A percentile compares a stretch with the other conserved stretches of the same genome.
Conservation (phyloP, 208 protist genomes). For the Wallacemonas sp. region DNA sequence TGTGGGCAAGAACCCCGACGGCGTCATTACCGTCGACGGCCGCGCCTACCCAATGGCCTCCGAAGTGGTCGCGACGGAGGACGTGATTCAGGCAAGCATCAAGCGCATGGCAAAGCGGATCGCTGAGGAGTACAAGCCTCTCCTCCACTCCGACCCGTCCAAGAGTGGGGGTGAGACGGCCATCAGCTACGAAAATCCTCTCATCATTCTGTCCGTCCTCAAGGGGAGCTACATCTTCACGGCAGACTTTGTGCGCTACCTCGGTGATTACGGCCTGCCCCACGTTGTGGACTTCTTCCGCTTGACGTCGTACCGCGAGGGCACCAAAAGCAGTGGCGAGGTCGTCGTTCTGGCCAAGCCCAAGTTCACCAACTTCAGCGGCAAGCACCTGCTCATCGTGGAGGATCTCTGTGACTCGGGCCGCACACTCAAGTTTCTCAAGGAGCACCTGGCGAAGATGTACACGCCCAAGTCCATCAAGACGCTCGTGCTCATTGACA, state of each 20-base stretch:
- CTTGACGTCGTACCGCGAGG: constrained; percentile 69
- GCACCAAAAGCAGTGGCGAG: constrained; percentile 60
- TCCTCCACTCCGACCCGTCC: constrained; percentile 50
- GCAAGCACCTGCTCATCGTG: constrained; percentile 88
- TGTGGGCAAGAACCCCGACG: constrained; percentile 34
- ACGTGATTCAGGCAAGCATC: constrained; percentile 59
- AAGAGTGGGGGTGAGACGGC: constrained; percentile 29
- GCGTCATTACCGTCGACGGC: constrained; percentile 68
- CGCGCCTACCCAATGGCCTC: constrained; percentile 82
- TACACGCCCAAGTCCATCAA: constrained; percentile 66
- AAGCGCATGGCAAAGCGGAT: constrained; percentile 55
- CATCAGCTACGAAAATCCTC: constrained; percentile 77
- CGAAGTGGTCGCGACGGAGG: constrained; percentile 69
- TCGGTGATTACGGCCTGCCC: constrained; percentile 65
- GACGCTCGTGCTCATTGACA: constrained; percentile 80
- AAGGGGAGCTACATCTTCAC: constrained; percentile 93
- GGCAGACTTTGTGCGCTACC: constrained; percentile 83
- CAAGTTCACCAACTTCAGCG: constrained; percentile 57
- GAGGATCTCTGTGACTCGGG: constrained; percentile 91
- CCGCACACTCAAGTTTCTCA: constrained; percentile 70
- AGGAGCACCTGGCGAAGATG: constrained; percentile 33
- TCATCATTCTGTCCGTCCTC: constrained; percentile 87
- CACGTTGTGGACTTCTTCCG: constrained; percentile 89
- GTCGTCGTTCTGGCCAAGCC: constrained; percentile 57
- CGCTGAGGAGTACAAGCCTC: constrained; percentile 59